These are phyloP conservation scores for Arabis hirsuta DNA, from an alignment of 345 rosid species.

Conservation along the genomic window DNA sequence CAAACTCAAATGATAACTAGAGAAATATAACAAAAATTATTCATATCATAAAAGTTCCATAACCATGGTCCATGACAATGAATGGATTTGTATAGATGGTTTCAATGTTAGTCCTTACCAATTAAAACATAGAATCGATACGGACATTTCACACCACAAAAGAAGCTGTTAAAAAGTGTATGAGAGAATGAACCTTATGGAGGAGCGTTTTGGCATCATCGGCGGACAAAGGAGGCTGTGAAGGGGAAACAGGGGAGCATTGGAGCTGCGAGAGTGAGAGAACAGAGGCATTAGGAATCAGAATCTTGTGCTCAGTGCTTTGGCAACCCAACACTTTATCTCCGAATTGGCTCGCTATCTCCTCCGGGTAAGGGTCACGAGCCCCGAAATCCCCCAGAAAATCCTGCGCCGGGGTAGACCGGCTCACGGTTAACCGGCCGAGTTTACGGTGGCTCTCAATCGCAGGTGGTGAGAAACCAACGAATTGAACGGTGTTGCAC, in stretches of 20 bases:
- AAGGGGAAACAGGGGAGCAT: conserved; percentile 65
- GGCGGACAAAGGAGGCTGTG: conserved; percentile 63
- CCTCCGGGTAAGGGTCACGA: conserved; percentile 52
- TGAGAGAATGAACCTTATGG: conserved; percentile 57
- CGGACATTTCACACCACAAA: too few species aligned
- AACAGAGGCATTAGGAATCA: conserved; percentile 76
- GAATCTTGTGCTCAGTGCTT: conserved; percentile 80
- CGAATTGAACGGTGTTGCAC: conserved; percentile 16
- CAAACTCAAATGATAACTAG: too few species aligned
- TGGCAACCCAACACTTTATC: conserved; percentile 75
- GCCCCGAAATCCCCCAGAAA: conserved; percentile 44
- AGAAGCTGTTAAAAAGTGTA: too few species aligned
- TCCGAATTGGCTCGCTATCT: conserved; percentile 77
- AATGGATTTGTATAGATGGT: not conserved
- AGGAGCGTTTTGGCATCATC: conserved; percentile 67
- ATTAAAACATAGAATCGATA: too few species aligned
- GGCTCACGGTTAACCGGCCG: conserved; percentile 31
- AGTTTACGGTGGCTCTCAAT: not conserved
- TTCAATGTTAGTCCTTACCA: too few species aligned
- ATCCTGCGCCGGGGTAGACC: conserved; percentile 39
- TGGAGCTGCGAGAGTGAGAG: conserved; percentile 73
- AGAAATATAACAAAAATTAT: too few species aligned
- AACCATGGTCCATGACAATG: not conserved
- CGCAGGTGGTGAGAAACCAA: conserved; percentile 25
- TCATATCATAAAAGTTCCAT: not conserved